Percentiles rank a stretch among this genome's conserved stretches.
phyloP scores from a whole-genome alignment of 2,329 filamentous ascomycete species.

The Thielaviopsis euricoi region DNA sequence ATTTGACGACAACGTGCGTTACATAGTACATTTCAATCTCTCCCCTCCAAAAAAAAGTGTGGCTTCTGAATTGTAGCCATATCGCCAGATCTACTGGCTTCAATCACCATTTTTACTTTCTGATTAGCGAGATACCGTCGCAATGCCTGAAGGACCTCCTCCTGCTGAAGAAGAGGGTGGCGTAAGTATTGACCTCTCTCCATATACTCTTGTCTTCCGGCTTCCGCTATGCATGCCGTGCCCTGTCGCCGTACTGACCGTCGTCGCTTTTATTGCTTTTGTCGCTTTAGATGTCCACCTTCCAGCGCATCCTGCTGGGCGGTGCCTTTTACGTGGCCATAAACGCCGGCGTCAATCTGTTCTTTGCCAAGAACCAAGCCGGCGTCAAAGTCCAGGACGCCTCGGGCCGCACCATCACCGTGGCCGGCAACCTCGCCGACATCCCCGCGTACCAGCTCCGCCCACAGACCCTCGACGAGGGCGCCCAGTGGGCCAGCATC shows the following conservation, averaged over 20 bases:
- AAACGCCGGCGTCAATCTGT: slow-evolving; percentile 40
- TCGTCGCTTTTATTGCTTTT: no score
- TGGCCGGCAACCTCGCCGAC: slow-evolving; percentile 34
- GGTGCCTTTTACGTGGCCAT: slow-evolving; percentile 40
- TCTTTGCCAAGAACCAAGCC: slow-evolving; percentile 30
- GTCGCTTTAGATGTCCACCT: slow-evolving; percentile 8
- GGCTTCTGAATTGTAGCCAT: neutral
- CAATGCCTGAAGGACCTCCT: slow-evolving; percentile 3
- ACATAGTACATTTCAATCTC: no score
- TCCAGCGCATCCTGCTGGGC: slow-evolving; percentile 32
- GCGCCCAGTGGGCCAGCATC: slow-evolving; percentile 44
- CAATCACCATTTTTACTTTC: neutral
- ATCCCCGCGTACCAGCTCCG: slow-evolving; percentile 51
- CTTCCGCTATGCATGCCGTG: neutral
- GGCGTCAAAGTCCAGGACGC: slow-evolving; percentile 33
- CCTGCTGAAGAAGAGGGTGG: slow-evolving; percentile 1
- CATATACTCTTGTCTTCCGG: neutral
- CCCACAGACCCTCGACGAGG: slow-evolving; percentile 41
- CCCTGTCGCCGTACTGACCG: neutral
- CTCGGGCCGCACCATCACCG: slow-evolving; percentile 34
- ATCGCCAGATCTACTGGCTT: neutral
- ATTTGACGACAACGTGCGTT: neutral
- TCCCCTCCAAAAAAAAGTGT: no score
- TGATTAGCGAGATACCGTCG: neutral
- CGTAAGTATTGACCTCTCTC: slow-evolving; percentile 2